Conservation (phyloP, 73 alveolate genomes). For the Paramecium bursaria region DNA sequence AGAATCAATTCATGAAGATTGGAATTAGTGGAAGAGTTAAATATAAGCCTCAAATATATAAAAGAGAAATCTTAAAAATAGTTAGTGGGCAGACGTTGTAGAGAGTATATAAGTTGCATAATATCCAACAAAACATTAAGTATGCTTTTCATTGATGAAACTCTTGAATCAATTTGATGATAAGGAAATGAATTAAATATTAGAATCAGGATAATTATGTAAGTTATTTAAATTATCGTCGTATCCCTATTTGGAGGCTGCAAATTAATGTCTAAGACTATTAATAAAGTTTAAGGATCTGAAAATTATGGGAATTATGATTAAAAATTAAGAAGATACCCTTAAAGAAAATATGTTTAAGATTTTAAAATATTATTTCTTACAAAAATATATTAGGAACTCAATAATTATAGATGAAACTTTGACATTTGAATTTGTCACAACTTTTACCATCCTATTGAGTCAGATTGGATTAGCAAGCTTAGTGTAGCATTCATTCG, state of each 20-base stretch:
- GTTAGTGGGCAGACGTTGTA: conserved; percentile 48
- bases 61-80: conserved; percentile 38
- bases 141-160: background rate
- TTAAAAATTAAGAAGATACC: background rate
- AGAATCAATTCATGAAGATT: background rate
- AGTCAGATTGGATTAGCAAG: background rate
- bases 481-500: background rate
- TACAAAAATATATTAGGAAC: conserved; percentile 21
- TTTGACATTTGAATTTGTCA: background rate
- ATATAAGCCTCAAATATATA: conserved; percentile 39
- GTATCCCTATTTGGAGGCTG: conserved; percentile 38
- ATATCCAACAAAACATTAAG: background rate
- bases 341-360: conserved; percentile 6
- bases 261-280: conserved; percentile 6
- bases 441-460: background rate
- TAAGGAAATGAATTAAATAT: background rate
- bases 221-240: conserved; percentile 12
- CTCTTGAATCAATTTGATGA: conserved; percentile 15
- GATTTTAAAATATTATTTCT: conserved; percentile 9
- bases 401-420: conserved; percentile 1
- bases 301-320: background rate
- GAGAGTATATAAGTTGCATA: background rate
- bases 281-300: background rate
- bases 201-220: conserved; percentile 27
- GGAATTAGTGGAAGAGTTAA: conserved; percentile 40